Conservation (phyloP, 805 yeast species). For the Candida methanosorbosa region DNA sequence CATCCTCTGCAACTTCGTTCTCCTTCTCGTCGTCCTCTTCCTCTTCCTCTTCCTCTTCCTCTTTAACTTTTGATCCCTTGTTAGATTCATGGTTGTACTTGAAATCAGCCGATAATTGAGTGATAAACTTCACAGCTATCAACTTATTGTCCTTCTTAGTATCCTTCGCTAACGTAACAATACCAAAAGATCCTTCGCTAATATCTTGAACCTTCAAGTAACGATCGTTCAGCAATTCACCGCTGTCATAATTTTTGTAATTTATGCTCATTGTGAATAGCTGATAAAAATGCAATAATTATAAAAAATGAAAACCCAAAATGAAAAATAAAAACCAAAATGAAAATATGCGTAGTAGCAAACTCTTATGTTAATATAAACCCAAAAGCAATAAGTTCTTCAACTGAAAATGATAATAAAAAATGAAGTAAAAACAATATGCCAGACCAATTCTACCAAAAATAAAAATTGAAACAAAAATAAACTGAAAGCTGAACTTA, state of each 20-base stretch:
- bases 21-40: conserved; percentile 1
- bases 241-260: conserved; percentile 21
- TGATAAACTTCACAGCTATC: conserved; percentile 83
- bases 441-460: too few species aligned
- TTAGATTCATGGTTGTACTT: conserved; percentile 19
- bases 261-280: conserved; percentile 14
- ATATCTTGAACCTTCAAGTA: conserved; percentile 67
- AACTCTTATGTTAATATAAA: too few species aligned
- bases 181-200: conserved; percentile 90
- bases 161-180: conserved; percentile 83
- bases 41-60: conserved; percentile 9
- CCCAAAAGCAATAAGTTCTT: too few species aligned
- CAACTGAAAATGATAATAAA: too few species aligned
- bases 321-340: not conserved
- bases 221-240: conserved; percentile 45
- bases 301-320: not conserved
- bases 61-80: conserved; percentile 9
- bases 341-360: not conserved
- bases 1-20: conserved; percentile 14
- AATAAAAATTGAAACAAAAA: too few species aligned
- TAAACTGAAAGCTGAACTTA: too few species aligned
- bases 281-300: not conserved
- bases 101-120: conserved; percentile 42
- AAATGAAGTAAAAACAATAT: too few species aligned
- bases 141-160: conserved; percentile 33